These are phyloP conservation scores for Medicago lupulina DNA, from an alignment of 306 rosid genomes.

Conservation along the genomic window DNA sequence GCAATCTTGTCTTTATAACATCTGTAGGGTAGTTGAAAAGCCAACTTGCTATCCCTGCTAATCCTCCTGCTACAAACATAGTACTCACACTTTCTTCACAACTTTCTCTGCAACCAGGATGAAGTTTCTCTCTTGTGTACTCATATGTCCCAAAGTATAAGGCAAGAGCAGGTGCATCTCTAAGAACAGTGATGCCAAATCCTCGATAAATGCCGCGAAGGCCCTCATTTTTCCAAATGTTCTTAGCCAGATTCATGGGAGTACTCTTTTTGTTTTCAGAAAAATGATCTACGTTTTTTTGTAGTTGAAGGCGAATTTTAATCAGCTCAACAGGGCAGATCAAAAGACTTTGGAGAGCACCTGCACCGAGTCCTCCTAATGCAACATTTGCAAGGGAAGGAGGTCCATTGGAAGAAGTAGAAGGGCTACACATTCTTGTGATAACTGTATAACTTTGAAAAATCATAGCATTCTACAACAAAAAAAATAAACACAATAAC, in stretches of 20 bases:
- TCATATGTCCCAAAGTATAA: conserved; percentile 77
- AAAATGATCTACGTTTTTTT: not conserved
- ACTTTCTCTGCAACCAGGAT: conserved; percentile 71
- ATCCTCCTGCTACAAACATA: conserved; percentile 80
- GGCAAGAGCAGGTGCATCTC: conserved; percentile 80
- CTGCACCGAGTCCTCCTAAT: not conserved
- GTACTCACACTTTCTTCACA: conserved; percentile 64
- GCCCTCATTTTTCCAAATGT: conserved; percentile 68
- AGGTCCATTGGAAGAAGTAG: not conserved
- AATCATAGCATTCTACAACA: conserved; percentile 74
- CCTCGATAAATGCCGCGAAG: conserved; percentile 71
- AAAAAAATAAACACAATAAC: not conserved
- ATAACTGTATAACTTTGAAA: conserved; percentile 76
- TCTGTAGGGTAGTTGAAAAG: conserved; percentile 72
- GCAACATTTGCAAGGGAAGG: not conserved
- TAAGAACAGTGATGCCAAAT: conserved; percentile 63
- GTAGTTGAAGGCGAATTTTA: not conserved
- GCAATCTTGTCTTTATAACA: conserved; percentile 80
- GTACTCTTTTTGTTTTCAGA: not conserved
- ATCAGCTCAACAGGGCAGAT: not conserved
- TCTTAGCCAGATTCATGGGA: conserved; percentile 56
- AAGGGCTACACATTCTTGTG: conserved; percentile 54
- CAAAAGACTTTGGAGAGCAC: not conserved
- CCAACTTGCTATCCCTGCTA: conserved; percentile 91
- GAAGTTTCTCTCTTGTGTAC: conserved; percentile 71